Conservation (phyloP, 2,329 filamentous ascomycete genomes). For the Pseudogymnoascus sp. region DNA sequence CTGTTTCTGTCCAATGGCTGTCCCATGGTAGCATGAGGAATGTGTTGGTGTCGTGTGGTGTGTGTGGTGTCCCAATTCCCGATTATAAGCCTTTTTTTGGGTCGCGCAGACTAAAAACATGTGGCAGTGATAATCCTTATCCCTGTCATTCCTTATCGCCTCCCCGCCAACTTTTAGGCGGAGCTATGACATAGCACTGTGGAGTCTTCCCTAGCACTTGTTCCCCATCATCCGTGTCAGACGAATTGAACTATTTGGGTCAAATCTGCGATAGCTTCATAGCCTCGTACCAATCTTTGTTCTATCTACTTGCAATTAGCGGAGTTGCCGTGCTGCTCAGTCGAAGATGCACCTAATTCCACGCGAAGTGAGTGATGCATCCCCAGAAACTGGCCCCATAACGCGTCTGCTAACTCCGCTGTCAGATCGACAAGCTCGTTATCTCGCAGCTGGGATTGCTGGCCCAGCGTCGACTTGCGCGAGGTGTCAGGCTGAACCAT, state of each 20-base stretch:
- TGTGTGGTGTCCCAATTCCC: neutral
- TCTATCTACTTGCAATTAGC: neutral
- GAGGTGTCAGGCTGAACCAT: constrained; percentile 84
- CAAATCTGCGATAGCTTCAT: constrained; percentile 7
- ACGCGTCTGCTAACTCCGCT: neutral
- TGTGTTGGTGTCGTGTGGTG: neutral
- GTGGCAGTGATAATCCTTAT: neutral
- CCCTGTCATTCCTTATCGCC: constrained; percentile 6
- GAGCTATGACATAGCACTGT: constrained; percentile 6
- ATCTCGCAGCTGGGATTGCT: constrained; percentile 83
- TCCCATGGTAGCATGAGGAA: neutral
- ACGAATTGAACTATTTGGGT: neutral
- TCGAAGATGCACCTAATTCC: constrained; percentile 40
- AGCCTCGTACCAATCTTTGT: neutral
- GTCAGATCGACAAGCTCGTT: constrained; percentile 87
- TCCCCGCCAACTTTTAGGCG: neutral
- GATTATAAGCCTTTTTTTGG: neutral
- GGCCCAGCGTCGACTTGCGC: constrained; percentile 78
- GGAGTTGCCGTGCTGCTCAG: neutral
- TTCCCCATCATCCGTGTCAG: neutral
- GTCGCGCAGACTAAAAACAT: neutral
- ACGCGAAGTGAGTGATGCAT: constrained; percentile 35
- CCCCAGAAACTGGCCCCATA: neutral
- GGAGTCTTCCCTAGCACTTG: constrained; percentile 1
- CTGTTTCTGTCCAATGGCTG: neutral